These are phyloP conservation scores for Calonectria hawksworthii DNA, from an alignment of 2,329 filamentous ascomycete species.

Conservation along the genomic window DNA sequence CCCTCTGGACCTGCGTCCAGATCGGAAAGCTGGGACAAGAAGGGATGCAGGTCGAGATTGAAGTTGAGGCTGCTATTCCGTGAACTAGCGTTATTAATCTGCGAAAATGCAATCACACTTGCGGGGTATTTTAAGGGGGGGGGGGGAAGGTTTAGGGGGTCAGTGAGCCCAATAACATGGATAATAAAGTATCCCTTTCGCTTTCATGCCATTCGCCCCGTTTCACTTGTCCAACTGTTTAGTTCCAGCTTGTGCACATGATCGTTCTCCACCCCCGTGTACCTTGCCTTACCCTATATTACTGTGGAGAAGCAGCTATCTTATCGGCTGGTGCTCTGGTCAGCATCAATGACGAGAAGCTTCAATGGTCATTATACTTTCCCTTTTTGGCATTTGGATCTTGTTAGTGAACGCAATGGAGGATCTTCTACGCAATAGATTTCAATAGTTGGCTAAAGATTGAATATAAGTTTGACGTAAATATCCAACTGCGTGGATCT, in stretches of 20 bases:
- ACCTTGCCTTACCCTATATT: background rate
- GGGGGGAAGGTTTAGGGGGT: too few species aligned
- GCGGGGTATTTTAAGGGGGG: background rate
- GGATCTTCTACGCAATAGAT: too few species aligned
- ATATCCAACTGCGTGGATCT: background rate
- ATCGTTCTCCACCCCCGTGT: background rate
- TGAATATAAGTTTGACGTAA: background rate
- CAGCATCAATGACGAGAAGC: background rate
- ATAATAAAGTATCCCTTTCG: background rate
- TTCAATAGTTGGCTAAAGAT: background rate
- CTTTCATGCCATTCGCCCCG: background rate
- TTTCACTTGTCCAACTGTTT: background rate
- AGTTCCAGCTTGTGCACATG: background rate
- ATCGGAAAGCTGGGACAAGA: conserved; percentile 29
- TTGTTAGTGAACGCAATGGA: too few species aligned
- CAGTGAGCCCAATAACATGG: too few species aligned
- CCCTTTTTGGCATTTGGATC: background rate
- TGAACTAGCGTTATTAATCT: background rate
- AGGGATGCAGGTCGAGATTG: conserved; percentile 30
- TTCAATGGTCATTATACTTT: conserved; percentile 6
- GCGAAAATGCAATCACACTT: too few species aligned
- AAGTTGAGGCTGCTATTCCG: conserved; percentile 21
- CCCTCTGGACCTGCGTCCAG: conserved; percentile 30
- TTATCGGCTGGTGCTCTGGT: background rate
- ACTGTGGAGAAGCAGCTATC: background rate